Percentiles rank a stretch among this genome's conserved stretches.
Evolutionary conservation across 2,329 filamentous ascomycete species (phyloP).

Genomic region (Arthrobotrys sphaeroides): DNA sequence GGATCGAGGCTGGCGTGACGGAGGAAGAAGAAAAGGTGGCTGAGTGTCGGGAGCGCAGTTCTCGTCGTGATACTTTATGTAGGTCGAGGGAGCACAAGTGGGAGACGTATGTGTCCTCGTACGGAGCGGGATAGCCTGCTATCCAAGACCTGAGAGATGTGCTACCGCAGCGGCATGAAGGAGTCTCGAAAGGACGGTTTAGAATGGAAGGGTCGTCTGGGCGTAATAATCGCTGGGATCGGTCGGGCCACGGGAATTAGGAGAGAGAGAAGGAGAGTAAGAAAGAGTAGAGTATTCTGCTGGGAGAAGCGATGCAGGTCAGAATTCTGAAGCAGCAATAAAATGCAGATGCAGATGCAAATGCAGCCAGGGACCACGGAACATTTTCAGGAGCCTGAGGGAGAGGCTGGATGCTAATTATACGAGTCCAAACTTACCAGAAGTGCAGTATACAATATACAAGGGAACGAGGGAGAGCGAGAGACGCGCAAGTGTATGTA

Average conservation of each 20-base stretch:
- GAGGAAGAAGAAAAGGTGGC: background rate
- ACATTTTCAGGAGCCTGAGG: background rate
- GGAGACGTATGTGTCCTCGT: background rate
- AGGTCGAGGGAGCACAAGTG: conserved; percentile 10
- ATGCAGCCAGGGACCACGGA: conserved; percentile 17
- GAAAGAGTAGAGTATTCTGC: conserved; percentile 10
- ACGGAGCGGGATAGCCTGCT: conserved; percentile 47
- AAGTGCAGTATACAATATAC: background rate
- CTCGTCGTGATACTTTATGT: background rate
- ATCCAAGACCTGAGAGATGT: conserved; percentile 15
- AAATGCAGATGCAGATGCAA: conserved; percentile 9
- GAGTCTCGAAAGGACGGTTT: background rate
- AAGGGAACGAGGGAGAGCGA: background rate
- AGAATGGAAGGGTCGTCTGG: background rate
- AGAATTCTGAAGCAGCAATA: conserved; percentile 38
- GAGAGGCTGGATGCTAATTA: background rate
- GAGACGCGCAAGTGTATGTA: conserved; percentile 13
- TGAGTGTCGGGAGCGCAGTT: background rate
- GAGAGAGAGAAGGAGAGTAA: background rate
- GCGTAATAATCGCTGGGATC: conserved; percentile 11
- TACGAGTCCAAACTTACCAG: background rate
- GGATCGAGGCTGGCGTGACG: background rate
- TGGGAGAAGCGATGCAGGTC: conserved; percentile 32
- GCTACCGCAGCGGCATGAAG: conserved; percentile 15
- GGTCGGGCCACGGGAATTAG: conserved; percentile 7